A percentile compares a stretch with the other conserved stretches of the same genome.
These are phyloP conservation scores for Cynanchum wilfordii DNA, from an alignment of 257 asterid species.

Conservation along the genomic window DNA sequence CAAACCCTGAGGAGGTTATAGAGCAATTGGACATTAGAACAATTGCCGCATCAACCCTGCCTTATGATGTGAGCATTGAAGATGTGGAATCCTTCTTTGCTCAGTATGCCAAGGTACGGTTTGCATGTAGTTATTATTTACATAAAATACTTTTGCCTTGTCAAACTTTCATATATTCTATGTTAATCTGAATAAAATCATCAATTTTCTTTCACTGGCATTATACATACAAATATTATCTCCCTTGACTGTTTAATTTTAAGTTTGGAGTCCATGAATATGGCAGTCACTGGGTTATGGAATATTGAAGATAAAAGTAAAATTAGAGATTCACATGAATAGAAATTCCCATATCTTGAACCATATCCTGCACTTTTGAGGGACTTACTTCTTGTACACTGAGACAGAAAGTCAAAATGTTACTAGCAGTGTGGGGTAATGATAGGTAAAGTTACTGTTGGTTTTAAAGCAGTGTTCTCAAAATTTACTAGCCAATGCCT, in stretches of 20 bases:
- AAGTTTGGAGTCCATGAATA: not conserved
- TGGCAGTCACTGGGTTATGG: not conserved
- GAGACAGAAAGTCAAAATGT: too few relatives aligned
- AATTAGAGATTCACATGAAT: too few relatives aligned
- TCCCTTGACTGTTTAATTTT: not conserved
- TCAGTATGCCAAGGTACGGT: conserved; percentile 58
- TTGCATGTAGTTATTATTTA: not conserved
- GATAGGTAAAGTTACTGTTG: not conserved
- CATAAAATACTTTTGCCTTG: not conserved
- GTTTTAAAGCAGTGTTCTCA: not conserved
- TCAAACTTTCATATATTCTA: not conserved
- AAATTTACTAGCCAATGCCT: not conserved
- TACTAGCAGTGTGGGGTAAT: not conserved
- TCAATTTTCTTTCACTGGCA: not conserved
- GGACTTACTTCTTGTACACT: not conserved
- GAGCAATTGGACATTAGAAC: conserved; percentile 75
- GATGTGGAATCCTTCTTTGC: conserved; percentile 69
- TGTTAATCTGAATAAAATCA: not conserved
- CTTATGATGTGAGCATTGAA: conserved; percentile 70
- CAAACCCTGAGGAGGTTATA: conserved; percentile 77
- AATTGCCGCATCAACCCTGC: conserved; percentile 83
- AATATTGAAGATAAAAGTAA: not conserved
- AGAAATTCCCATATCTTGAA: not conserved
- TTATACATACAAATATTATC: not conserved
- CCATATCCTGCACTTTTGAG: not conserved